Conservation (phyloP, 306 rosid genomes). For the Dalbergia oliveri region DNA sequence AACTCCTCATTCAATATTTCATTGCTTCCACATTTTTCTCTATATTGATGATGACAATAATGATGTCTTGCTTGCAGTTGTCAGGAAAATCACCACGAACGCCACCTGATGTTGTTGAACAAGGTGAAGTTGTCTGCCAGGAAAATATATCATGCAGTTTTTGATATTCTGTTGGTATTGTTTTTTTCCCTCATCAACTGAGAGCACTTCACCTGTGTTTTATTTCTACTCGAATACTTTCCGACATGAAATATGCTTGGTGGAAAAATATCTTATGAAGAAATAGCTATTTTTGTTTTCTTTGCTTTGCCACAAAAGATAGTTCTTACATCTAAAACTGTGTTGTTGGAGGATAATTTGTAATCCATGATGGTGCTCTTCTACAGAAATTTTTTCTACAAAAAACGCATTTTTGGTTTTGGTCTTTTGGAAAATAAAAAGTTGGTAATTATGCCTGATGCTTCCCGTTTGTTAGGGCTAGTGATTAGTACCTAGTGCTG, state of each 20-base stretch:
- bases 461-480: constrained; percentile 22
- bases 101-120: constrained; percentile 71
- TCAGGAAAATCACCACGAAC: constrained; percentile 75
- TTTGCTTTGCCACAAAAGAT: constrained; percentile 1
- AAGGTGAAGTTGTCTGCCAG: constrained; percentile 79
- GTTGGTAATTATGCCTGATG: constrained; percentile 33
- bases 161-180: constrained; percentile 58
- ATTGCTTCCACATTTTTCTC: constrained; percentile 30
- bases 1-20: constrained; percentile 25
- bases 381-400: background rate
- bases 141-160: constrained; percentile 61
- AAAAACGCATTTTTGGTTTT: background rate
- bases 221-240: constrained; percentile 48
- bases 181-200: constrained; percentile 49
- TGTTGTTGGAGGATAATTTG: constrained; percentile 32
- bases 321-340: background rate
- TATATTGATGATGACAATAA: constrained; percentile 41
- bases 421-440: background rate
- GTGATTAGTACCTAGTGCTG: background rate
- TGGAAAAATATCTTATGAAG: constrained; percentile 32
- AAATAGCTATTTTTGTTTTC: constrained; percentile 27
- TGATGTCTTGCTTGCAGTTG: constrained; percentile 67
- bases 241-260: constrained; percentile 39
- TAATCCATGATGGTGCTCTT: constrained; percentile 4
- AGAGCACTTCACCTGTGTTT: constrained; percentile 42